phyloP scores from a whole-genome alignment of 306 rosid species.

The Leucaena leucocephala region DNA sequence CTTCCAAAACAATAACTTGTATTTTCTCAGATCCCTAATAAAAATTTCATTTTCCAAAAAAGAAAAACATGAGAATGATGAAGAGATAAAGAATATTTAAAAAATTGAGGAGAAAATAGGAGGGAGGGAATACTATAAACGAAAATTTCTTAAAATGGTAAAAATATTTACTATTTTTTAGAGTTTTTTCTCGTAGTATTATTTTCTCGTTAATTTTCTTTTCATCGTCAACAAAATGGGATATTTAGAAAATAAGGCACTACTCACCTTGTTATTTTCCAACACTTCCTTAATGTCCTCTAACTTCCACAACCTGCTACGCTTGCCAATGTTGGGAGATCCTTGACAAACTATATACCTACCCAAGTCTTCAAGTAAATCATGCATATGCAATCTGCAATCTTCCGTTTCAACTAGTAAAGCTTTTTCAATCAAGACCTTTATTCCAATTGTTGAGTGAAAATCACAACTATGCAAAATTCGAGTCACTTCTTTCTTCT shows the following conservation, averaged over 20 bases:
- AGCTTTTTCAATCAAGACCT: neutral
- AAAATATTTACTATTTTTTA: too few relatives aligned
- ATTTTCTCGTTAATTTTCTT: too few relatives aligned
- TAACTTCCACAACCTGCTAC: neutral
- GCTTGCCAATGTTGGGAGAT: neutral
- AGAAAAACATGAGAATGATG: neutral
- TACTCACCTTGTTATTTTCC: neutral
- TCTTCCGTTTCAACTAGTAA: neutral
- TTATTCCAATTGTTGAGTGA: neutral
- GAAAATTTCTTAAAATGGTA: too few relatives aligned
- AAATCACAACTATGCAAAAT: neutral
- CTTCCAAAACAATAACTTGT: too few relatives aligned
- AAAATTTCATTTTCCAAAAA: neutral
- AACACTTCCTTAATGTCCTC: neutral
- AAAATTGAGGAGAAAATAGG: neutral
- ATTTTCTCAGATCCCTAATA: neutral
- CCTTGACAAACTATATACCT: neutral
- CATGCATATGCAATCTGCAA: neutral
- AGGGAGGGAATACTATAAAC: too few relatives aligned
- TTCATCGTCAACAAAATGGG: neutral
- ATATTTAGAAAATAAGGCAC: neutral
- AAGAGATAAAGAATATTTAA: neutral
- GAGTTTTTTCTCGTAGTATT: too few relatives aligned
- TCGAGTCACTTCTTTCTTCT: neutral
- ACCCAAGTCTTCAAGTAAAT: neutral